phyloP scores from a whole-genome alignment of 805 yeast species.

The Myxozyma monticola region DNA sequence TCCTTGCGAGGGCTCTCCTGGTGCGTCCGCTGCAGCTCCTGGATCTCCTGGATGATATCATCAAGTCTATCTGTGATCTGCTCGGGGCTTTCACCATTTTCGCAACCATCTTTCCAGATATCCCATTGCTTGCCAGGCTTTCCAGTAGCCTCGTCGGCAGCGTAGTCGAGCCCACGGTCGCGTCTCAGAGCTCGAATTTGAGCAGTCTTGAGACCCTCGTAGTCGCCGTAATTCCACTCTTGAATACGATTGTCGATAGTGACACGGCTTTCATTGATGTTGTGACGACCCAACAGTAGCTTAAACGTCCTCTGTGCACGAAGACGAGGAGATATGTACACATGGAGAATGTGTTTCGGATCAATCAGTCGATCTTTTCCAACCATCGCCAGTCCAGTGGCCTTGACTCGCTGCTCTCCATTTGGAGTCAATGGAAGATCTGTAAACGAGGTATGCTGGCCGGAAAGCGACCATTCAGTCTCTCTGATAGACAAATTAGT shows the following conservation, averaged over 20 bases:
- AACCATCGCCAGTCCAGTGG: slow-evolving; percentile 71
- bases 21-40: slow-evolving; percentile 59
- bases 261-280: slow-evolving; percentile 37
- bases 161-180: slow-evolving; percentile 53
- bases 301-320: slow-evolving; percentile 78
- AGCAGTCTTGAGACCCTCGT: slow-evolving; percentile 76
- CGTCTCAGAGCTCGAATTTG: slow-evolving; percentile 65
- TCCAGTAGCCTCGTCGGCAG: slow-evolving; percentile 12
- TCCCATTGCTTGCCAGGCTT: slow-evolving; percentile 54
- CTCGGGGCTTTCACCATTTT: slow-evolving; percentile 72
- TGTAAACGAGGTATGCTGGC: slow-evolving; percentile 86
- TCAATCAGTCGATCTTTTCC: slow-evolving; percentile 60
- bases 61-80: slow-evolving; percentile 75
- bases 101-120: slow-evolving; percentile 93
- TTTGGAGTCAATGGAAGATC: slow-evolving; percentile 75
- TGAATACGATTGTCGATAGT: slow-evolving; percentile 59
- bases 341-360: slow-evolving; percentile 59
- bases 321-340: slow-evolving; percentile 77
- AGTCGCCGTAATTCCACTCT: slow-evolving; percentile 97
- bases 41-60: slow-evolving; percentile 62
- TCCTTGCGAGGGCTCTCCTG: slow-evolving; percentile 36
- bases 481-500: slow-evolving; percentile 44
- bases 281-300: slow-evolving; percentile 44
- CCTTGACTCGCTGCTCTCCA: slow-evolving; percentile 74
- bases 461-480: slow-evolving; percentile 94